These are phyloP conservation scores for Fusarium virguliforme DNA, from an alignment of 2,329 filamentous ascomycete species.

Conservation along the genomic window DNA sequence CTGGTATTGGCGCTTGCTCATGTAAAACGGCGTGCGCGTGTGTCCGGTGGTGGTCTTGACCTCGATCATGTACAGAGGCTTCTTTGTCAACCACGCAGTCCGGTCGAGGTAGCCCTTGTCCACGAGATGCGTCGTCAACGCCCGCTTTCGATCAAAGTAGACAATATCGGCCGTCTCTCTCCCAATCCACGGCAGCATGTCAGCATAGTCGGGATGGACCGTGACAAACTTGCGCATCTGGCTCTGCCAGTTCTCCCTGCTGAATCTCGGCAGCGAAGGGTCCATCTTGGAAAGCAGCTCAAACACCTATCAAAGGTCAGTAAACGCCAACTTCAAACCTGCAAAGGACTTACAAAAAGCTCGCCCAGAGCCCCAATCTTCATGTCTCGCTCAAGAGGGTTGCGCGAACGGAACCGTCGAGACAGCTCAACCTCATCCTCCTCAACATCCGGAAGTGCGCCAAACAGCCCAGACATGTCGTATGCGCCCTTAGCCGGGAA, in stretches of 20 bases:
- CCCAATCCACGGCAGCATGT: conserved; percentile 59
- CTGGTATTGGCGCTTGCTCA: conserved; percentile 63
- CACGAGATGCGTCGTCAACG: conserved; percentile 56
- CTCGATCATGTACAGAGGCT: conserved; percentile 64
- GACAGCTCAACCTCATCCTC: conserved; percentile 25
- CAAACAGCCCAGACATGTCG: conserved; percentile 31
- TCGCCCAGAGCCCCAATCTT: conserved; percentile 44
- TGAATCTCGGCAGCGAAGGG: conserved; percentile 55
- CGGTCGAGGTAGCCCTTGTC: conserved; percentile 54
- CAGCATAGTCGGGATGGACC: conserved; percentile 59
- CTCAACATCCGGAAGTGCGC: conserved; percentile 27
- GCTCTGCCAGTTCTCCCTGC: conserved; percentile 63
- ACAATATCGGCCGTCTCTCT: conserved; percentile 65
- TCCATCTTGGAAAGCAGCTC: conserved; percentile 56
- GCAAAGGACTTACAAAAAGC: conserved; percentile 32
- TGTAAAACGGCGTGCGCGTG: conserved; percentile 61
- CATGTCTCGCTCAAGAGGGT: conserved; percentile 33
- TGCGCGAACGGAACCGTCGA: conserved; percentile 19
- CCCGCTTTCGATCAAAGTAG: conserved; percentile 58
- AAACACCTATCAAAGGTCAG: conserved; percentile 56
- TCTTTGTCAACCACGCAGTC: conserved; percentile 48
- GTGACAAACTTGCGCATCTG: conserved; percentile 62
- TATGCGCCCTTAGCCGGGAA: conserved; percentile 7
- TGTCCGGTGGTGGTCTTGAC: conserved; percentile 65
- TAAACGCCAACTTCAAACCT: not conserved